Evolutionary conservation across 148 eudicot species (phyloP), one percentile per base, ranked within the genome.

Genomic region (Cornus florida): DNA sequence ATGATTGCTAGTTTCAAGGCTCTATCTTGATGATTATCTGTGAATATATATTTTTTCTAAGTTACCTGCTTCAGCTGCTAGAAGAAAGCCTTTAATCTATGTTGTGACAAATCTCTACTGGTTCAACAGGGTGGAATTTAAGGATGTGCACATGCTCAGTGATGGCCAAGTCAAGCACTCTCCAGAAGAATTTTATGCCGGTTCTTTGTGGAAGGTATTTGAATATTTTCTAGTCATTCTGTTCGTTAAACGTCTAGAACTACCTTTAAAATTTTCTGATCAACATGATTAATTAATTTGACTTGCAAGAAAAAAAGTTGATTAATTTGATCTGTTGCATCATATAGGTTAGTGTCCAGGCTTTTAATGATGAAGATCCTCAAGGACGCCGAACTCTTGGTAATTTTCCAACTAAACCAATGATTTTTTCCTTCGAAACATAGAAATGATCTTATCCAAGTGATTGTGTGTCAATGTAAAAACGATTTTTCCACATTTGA

Each of bases 111-210:
- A 23, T 5, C 41, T 19, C 39, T 82, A 39, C 69, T 85, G 75
- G 39, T 75, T 81, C 78, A 68, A 75, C 90, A 97, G 99, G 85
- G 98, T 97, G 53, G 93, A 97, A 80, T 97, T 97, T 84, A 89
- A 86, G 83, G 99, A 92, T 79, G 95, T 97, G 78, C 93, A 90
- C 83, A 89, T 92, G 89, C 97, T 94, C 70, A 87, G 79, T 76
- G 99, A 97, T 88, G 99, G 98, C 68, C 99, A 94, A 87, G 99
- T 94, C 76, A 97, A 92, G 85, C 98, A 97, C 84, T 97, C 99
- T 82, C 84, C 91, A 64, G 99, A 97, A 89, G 92, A 88, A 74
- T 97, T 94, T 86, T 97, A 97, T 91, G 99, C 97, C 75, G 99
- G 99, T 87, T 97, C 99, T 79, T 83, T 94, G 72, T 97, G 99